These are phyloP conservation scores for Penicillium olsonii DNA, from an alignment of 2,329 filamentous ascomycete genomes.

Conservation along the genomic window DNA sequence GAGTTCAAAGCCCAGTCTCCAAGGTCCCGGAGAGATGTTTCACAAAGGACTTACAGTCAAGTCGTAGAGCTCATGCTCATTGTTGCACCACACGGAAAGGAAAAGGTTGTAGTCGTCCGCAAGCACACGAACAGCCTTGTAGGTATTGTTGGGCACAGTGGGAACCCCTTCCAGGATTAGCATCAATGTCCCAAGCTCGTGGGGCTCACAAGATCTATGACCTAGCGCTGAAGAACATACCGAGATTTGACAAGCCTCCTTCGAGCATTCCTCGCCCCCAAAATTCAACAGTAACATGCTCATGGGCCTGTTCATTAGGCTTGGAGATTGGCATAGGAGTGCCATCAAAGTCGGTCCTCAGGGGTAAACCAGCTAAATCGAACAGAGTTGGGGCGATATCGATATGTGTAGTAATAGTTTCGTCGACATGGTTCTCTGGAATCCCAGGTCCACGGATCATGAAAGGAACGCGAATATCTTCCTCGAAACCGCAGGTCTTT, in stretches of 20 bases:
- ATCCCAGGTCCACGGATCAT: slow-evolving; percentile 61
- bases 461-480: slow-evolving; percentile 61
- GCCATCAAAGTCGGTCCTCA: too few species aligned
- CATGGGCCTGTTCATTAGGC: too few species aligned
- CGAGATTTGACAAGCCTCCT: too few species aligned
- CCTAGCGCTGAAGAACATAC: too few species aligned
- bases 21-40: too few species aligned
- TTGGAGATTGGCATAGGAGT: too few species aligned
- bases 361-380: too few species aligned
- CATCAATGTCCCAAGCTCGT: too few species aligned
- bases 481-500: slow-evolving; percentile 59
- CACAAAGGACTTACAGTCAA: slow-evolving; percentile 21
- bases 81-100: slow-evolving; percentile 39
- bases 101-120: slow-evolving; percentile 34
- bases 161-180: slow-evolving; percentile 43
- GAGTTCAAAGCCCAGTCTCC: too few species aligned
- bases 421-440: slow-evolving; percentile 38
- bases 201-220: too few species aligned
- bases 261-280: too few species aligned
- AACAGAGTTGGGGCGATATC: slow-evolving; percentile 55
- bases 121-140: slow-evolving; percentile 38
- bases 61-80: slow-evolving; percentile 40
- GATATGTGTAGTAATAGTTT: slow-evolving; percentile 60
- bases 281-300: too few species aligned
- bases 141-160: slow-evolving; percentile 33